These are phyloP conservation scores for Dionaea muscipula DNA, from an alignment of 179 eudicot species.

Conservation along the genomic window DNA sequence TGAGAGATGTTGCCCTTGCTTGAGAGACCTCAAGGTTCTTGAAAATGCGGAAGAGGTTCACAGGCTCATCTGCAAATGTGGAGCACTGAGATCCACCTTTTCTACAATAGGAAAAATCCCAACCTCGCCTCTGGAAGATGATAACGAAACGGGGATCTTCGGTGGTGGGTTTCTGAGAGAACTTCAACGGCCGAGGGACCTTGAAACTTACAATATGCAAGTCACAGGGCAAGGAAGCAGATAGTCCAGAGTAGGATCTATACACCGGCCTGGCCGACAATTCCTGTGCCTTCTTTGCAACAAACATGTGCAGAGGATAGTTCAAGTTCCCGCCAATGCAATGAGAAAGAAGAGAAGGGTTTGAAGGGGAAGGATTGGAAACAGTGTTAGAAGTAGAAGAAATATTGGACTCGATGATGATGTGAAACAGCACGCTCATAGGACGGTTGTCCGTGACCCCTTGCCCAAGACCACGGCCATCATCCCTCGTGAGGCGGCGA, in stretches of 20 bases:
- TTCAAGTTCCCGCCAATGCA: constrained; percentile 61
- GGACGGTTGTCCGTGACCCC: constrained; percentile 90
- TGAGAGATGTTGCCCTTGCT: constrained; percentile 58
- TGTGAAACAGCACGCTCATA: constrained; percentile 68
- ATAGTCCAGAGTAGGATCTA: constrained; percentile 57
- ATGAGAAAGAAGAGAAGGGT: constrained; percentile 84
- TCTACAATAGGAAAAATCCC: constrained; percentile 74
- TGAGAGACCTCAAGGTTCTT: constrained; percentile 46
- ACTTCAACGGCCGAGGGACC: constrained; percentile 71
- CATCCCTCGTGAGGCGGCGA: constrained; percentile 66
- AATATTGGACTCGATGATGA: constrained; percentile 68
- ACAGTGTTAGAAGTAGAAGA: constrained; percentile 34
- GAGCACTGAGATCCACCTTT: constrained; percentile 56
- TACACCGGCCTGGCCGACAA: constrained; percentile 57
- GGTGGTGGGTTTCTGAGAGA: constrained; percentile 35
- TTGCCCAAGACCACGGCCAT: constrained; percentile 97
- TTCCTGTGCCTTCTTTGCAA: constrained; percentile 58
- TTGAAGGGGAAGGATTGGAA: constrained; percentile 39
- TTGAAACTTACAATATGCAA: constrained; percentile 76
- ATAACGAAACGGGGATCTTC: constrained; percentile 50
- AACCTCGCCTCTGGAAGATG: constrained; percentile 56
- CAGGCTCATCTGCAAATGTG: constrained; percentile 53
- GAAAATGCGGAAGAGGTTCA: constrained; percentile 59
- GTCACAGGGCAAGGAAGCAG: constrained; percentile 77
- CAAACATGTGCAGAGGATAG: constrained; percentile 57